Percentiles rank a stretch among this genome's conserved stretches.
Evolutionary conservation across 2,329 filamentous ascomycete genomes (phyloP).

Genomic region (Fusarium denticulatum): DNA sequence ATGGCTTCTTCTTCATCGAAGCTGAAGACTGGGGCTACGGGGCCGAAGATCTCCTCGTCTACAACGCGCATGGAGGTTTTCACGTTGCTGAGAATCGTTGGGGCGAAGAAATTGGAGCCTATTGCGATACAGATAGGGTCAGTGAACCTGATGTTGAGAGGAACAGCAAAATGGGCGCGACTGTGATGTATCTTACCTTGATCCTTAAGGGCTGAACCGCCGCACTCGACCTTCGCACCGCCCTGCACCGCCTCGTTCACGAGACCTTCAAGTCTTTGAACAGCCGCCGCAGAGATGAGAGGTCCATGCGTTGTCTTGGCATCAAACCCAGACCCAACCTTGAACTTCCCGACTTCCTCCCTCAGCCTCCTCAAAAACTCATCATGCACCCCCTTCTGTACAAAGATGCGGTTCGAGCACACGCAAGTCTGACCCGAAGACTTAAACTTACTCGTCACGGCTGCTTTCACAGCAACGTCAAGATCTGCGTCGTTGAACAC

Average conservation of each 20-base stretch:
- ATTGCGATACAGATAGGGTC: constrained; percentile 43
- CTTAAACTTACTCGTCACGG: constrained; percentile 85
- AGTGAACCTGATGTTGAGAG: background rate
- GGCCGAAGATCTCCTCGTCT: constrained; percentile 72
- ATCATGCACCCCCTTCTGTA: constrained; percentile 78
- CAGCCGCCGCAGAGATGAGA: constrained; percentile 50
- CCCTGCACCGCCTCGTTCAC: background rate
- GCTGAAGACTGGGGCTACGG: constrained; percentile 69
- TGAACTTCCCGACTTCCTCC: constrained; percentile 40
- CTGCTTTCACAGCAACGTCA: constrained; percentile 61
- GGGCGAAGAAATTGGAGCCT: constrained; percentile 69
- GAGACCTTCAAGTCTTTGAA: background rate
- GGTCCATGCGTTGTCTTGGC: constrained; percentile 76
- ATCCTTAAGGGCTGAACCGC: background rate
- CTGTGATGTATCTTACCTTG: background rate
- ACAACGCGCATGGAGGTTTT: constrained; percentile 66
- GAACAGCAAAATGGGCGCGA: background rate
- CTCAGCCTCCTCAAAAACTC: constrained; percentile 71
- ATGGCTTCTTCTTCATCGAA: constrained; percentile 70
- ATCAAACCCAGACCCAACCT: constrained; percentile 69
- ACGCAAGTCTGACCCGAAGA: constrained; percentile 92
- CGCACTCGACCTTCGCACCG: background rate
- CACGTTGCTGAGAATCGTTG: constrained; percentile 70
- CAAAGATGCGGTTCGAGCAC: constrained; percentile 79
- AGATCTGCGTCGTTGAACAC: constrained; percentile 64